Conservation (phyloP, 2,329 filamentous ascomycete species). For the Colletotrichum salicis region DNA sequence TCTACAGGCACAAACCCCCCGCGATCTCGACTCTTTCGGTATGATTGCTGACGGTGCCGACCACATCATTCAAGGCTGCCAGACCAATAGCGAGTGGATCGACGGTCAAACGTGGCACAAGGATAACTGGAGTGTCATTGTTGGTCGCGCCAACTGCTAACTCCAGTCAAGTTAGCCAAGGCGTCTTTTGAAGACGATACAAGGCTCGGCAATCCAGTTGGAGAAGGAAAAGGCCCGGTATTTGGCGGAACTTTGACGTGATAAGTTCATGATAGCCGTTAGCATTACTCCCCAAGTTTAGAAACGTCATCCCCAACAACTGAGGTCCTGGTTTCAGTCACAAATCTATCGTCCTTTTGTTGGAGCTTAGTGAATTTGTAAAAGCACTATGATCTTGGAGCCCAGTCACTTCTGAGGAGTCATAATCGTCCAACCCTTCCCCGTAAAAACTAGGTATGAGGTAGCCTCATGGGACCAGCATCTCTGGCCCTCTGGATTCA, state of each 20-base stretch:
- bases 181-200: not conserved
- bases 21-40: constrained; percentile 3
- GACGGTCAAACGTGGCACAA: constrained; percentile 10
- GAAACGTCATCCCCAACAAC: not conserved
- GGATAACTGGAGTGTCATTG: constrained; percentile 6
- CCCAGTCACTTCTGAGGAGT: too few relatives aligned
- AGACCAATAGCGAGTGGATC: not conserved
- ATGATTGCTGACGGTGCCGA: constrained; percentile 20
- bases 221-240: not conserved
- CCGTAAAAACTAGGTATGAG: too few relatives aligned
- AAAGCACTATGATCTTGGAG: too few relatives aligned
- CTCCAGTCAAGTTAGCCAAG: too few relatives aligned
- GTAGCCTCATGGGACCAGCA: too few relatives aligned
- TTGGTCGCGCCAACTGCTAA: not conserved
- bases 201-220: not conserved
- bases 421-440: too few relatives aligned
- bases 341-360: too few relatives aligned
- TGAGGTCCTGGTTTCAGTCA: not conserved
- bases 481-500: too few relatives aligned
- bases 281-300: not conserved
- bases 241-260: not conserved
- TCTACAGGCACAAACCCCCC: not conserved
- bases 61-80: not conserved
- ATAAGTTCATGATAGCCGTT: not conserved
- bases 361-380: too few relatives aligned